Base-by-base conservation (phyloP, 2,329 filamentous ascomycete genomes). In the Venturia nashicola region DNA sequence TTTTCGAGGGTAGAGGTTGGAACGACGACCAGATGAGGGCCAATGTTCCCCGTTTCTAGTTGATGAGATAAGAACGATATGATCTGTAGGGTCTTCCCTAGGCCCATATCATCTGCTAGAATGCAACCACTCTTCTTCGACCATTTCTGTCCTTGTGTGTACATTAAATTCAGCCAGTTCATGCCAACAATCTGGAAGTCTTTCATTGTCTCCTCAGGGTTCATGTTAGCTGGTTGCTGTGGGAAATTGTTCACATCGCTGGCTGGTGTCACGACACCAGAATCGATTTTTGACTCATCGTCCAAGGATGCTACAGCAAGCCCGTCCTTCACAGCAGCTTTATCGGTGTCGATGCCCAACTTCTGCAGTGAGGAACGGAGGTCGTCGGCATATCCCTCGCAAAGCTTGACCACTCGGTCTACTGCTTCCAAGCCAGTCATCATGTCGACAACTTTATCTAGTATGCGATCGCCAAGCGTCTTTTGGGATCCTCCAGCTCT, bases 1-100 rank as follows among this genome's bases (percentile, higher is more conserved):
- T 99, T 99, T 71, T 96, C 93, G 11, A 96, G 83, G 0, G 93
- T 97, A 0, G 93, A 96, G 0, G 91, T 89, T 5, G 94, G 94
- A 1, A 97, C 94, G 36, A 99, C 86, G 44, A 99, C 83, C 43
- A 99, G 77, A 72, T 96, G 85, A 78, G 71, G 84, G 23, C 63
- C 63, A 20, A 27, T 40, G n/a, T 59, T 51, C 67, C 77, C 84
- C 39, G 83, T 83, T 71, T 91, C 85, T 18, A 89, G 85, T 34
- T 99, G 79, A 69, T 96, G 87, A 18, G 91, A 89, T 57, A 99
- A 81, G 70, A 99, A 91, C 0, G 91, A 86, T 68, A 99, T 96
- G 66, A 97, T 91, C 71, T 99, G 93, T 70, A 91, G 97, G 0
- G 94, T 99, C 20, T 51, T 51, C 57, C 94, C 94, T 48, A 85